Percentiles rank a stretch among this genome's conserved stretches.
Evolutionary conservation across 345 rosid species (phyloP).

Genomic region (Pugionium cornutum): DNA sequence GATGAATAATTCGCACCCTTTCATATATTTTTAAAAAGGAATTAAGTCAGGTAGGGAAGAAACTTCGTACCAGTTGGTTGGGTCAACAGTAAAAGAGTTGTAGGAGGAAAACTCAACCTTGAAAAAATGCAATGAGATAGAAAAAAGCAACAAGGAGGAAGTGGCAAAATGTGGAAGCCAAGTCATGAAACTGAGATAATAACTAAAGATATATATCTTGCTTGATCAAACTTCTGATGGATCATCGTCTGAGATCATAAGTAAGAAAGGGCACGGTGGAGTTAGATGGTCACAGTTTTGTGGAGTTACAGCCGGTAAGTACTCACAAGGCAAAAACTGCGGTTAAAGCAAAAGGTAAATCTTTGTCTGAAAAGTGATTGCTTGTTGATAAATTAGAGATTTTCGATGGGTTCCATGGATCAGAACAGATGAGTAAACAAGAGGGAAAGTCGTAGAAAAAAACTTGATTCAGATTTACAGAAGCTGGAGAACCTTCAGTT

Average conservation of each 20-base stretch:
- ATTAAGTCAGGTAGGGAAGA: constrained; percentile 60
- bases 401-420: constrained; percentile 53
- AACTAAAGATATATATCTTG: constrained; percentile 89
- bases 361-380: constrained; percentile 63
- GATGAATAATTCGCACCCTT: too few relatives aligned
- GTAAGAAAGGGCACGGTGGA: constrained; percentile 56
- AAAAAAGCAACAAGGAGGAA: constrained; percentile 44
- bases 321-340: constrained; percentile 50
- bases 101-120: constrained; percentile 61
- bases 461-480: constrained; percentile 80
- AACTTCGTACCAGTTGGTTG: constrained; percentile 62
- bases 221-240: constrained; percentile 89
- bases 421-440: constrained; percentile 50
- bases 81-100: constrained; percentile 42
- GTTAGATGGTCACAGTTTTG: constrained; percentile 54
- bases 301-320: constrained; percentile 52
- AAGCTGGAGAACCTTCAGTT: constrained; percentile 84
- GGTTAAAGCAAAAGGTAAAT: constrained; percentile 34
- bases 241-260: constrained; percentile 62
- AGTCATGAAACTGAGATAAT: constrained; percentile 55
- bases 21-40: constrained; percentile 62
- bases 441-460: constrained; percentile 70
- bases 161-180: constrained; percentile 42
- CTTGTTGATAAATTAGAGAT: constrained; percentile 64
- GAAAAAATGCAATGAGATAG: constrained; percentile 54